Conservation (phyloP, 331 rosid genomes). For the Erythrophleum ivorense region DNA sequence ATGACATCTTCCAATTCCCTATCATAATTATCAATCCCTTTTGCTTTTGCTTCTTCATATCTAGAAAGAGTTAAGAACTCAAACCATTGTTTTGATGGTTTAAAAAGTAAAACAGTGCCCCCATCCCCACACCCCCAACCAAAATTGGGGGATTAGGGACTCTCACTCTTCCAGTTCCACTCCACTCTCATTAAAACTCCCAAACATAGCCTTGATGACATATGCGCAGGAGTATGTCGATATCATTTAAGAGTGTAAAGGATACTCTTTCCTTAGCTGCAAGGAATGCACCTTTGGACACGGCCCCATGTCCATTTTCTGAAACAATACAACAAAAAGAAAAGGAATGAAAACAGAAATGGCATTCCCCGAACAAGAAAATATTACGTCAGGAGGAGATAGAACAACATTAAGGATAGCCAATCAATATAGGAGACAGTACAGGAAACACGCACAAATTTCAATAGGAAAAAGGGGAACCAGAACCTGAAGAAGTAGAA, state of each 20-base stretch:
- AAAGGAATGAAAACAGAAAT: slow-evolving; percentile 5
- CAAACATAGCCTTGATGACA: not conserved
- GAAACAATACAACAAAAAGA: slow-evolving; percentile 34
- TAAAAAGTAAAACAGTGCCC: too few relatives aligned
- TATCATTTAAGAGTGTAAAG: slow-evolving; percentile 43
- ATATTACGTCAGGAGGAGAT: not conserved
- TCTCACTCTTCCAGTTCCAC: not conserved
- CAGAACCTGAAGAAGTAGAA: not conserved
- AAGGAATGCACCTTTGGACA: slow-evolving; percentile 97
- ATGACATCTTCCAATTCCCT: slow-evolving; percentile 96
- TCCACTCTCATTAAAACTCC: not conserved
- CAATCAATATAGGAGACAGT: not conserved
- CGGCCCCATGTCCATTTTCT: slow-evolving; percentile 99
- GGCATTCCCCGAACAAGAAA: not conserved
- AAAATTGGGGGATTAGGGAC: not conserved
- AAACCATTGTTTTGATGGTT: not conserved
- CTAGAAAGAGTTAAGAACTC: slow-evolving; percentile 64
- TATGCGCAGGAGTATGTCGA: not conserved
- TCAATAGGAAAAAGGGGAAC: not conserved
- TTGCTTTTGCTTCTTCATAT: slow-evolving; percentile 84
- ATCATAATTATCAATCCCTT: slow-evolving; percentile 80
- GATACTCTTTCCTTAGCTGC: slow-evolving; percentile 99
- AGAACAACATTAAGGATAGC: not conserved
- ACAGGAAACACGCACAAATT: not conserved
- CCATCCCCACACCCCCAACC: too few relatives aligned